These are phyloP conservation scores for Aspergillus cejpii DNA, from an alignment of 2,329 filamentous ascomycete genomes.

Conservation along the genomic window DNA sequence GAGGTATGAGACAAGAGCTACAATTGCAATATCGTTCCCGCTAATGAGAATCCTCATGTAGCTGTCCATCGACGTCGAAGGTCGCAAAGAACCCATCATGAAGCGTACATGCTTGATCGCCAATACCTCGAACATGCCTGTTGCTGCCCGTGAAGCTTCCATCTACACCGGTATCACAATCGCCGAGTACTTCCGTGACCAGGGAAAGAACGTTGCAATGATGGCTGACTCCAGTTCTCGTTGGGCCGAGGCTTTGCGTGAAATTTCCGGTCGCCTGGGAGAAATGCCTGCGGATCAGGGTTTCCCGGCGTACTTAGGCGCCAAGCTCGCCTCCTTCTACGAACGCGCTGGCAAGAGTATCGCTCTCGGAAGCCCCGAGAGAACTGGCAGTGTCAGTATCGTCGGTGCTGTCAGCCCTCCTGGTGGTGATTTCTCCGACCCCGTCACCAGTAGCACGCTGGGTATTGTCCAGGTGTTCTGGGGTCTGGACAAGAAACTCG, in stretches of 20 bases:
- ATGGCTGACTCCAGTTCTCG: slow-evolving; percentile 98
- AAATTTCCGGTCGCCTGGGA: slow-evolving; percentile 95
- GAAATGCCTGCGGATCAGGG: slow-evolving; percentile 99
- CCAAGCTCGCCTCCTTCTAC: slow-evolving; percentile 98
- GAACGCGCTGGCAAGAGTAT: slow-evolving; percentile 88
- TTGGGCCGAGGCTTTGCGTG: slow-evolving; percentile 97
- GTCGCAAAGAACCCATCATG: slow-evolving; percentile 97
- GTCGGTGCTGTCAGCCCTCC: slow-evolving; percentile 96
- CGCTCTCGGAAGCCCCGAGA: slow-evolving; percentile 79
- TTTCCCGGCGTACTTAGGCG: slow-evolving; percentile 95
- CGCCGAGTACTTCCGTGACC: slow-evolving; percentile 93
- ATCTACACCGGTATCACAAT: slow-evolving; percentile 97
- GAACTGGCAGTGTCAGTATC: slow-evolving; percentile 89
- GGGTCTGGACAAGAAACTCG: slow-evolving; percentile 99
- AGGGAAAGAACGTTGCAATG: slow-evolving; percentile 97
- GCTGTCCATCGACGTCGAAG: slow-evolving; percentile 88
- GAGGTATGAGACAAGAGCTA: slow-evolving; percentile 48
- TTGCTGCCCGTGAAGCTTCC: slow-evolving; percentile 94
- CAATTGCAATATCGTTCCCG: background rate
- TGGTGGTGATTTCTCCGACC: slow-evolving; percentile 98
- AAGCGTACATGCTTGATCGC: slow-evolving; percentile 98
- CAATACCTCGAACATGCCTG: slow-evolving; percentile 99
- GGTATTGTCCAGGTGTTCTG: slow-evolving; percentile 99
- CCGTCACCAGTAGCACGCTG: slow-evolving; percentile 86
- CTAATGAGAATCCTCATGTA: slow-evolving; percentile 24